phyloP scores from a whole-genome alignment of 208 protist genomes.

The Giardia duodenalis region DNA sequence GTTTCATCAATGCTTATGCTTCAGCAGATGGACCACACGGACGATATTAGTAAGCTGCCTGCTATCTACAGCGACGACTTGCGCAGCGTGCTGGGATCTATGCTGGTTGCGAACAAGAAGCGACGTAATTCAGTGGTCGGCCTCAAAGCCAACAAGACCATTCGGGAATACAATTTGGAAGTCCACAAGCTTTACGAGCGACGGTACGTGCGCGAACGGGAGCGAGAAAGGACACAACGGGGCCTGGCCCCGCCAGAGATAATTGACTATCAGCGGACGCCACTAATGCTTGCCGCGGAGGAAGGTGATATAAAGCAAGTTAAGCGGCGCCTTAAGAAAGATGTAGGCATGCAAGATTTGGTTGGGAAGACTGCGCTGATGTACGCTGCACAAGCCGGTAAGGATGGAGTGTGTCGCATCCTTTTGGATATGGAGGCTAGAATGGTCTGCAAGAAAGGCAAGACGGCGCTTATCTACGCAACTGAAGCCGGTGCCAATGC shows the following conservation, averaged over 20 bases:
- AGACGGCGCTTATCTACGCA: not conserved
- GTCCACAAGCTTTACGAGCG: not conserved
- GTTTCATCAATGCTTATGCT: not conserved
- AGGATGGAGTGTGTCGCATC: not conserved
- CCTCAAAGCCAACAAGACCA: not conserved
- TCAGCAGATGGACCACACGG: not conserved
- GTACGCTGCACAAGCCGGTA: not conserved
- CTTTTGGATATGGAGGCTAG: not conserved
- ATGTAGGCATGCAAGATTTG: not conserved
- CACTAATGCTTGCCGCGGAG: not conserved
- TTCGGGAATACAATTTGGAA: not conserved
- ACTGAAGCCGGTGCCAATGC: not conserved
- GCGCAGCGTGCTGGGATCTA: not conserved
- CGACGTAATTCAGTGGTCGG: not conserved
- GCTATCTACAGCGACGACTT: not conserved
- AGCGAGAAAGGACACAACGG: not conserved
- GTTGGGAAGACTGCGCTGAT: constrained; percentile 13
- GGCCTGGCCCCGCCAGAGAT: not conserved
- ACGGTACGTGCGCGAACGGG: not conserved
- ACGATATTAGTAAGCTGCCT: not conserved
- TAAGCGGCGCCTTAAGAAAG: not conserved
- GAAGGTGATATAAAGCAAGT: not conserved
- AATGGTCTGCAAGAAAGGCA: not conserved
- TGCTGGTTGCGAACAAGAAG: not conserved
- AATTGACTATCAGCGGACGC: not conserved